Percentiles rank a stretch among this genome's conserved stretches.
phyloP scores from a whole-genome alignment of 306 rosid species.

The Vicia faba region DNA sequence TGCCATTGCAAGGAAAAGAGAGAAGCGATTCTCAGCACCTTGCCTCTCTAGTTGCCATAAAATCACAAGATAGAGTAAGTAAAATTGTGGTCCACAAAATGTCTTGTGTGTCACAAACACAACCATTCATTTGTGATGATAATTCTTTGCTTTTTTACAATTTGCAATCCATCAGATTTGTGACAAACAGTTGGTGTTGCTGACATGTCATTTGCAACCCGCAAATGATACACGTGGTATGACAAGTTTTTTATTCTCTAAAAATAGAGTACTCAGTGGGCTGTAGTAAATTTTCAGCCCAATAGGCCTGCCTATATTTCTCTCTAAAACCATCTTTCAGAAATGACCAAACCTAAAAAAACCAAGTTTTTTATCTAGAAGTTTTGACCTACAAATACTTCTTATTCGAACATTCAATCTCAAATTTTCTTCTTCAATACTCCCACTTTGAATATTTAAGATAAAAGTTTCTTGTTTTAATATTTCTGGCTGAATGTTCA shows the following conservation, averaged over 20 bases:
- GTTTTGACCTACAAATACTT: too few relatives aligned
- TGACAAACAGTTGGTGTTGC: constrained; percentile 10
- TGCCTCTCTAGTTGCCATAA: background rate
- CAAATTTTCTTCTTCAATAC: too few relatives aligned
- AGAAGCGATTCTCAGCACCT: background rate
- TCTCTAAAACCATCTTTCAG: too few relatives aligned
- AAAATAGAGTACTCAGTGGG: too few relatives aligned
- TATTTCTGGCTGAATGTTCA: too few relatives aligned
- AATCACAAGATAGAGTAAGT: constrained; percentile 2
- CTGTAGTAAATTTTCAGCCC: too few relatives aligned
- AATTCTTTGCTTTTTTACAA: constrained; percentile 28
- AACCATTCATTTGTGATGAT: constrained; percentile 61
- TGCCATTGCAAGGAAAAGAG: constrained; percentile 57
- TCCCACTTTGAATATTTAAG: too few relatives aligned
- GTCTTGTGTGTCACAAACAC: constrained; percentile 60
- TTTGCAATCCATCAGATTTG: constrained; percentile 14
- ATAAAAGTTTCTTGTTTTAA: too few relatives aligned
- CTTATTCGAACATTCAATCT: too few relatives aligned
- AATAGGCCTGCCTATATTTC: too few relatives aligned
- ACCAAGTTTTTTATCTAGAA: too few relatives aligned
- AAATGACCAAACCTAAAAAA: too few relatives aligned
- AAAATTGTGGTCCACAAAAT: constrained; percentile 53
- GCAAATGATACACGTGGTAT: constrained; percentile 26
- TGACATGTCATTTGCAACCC: constrained; percentile 37
- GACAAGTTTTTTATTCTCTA: background rate